These are phyloP conservation scores for Tolypocladium tundrense DNA, from an alignment of 2,329 filamentous ascomycete species.

Conservation along the genomic window DNA sequence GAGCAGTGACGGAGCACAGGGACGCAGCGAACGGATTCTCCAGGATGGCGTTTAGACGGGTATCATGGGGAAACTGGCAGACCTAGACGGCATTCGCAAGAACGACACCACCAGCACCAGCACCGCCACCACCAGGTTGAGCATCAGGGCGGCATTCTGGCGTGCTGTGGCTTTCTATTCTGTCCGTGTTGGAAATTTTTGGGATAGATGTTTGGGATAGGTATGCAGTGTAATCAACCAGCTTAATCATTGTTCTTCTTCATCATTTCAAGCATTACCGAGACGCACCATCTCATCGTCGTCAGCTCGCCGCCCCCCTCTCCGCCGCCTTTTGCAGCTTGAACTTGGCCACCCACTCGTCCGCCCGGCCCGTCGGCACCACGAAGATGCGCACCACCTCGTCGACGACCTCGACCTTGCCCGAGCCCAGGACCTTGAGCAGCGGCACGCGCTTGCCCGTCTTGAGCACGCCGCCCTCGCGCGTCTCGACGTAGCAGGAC, in stretches of 20 bases:
- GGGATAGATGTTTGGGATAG: background rate
- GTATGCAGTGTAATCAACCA: background rate
- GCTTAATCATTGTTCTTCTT: background rate
- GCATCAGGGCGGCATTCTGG: background rate
- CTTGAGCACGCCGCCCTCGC: slow-evolving; percentile 70
- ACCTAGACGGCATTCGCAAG: background rate
- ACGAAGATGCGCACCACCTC: slow-evolving; percentile 75
- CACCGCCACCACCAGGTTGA: background rate
- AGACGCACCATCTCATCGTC: slow-evolving; percentile 5
- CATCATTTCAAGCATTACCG: background rate
- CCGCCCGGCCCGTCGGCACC: slow-evolving; percentile 60
- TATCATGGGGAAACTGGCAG: background rate
- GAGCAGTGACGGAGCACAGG: too few species aligned
- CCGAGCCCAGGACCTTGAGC: slow-evolving; percentile 61
- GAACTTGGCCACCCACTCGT: slow-evolving; percentile 73
- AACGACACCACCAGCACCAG: background rate
- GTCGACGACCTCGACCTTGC: slow-evolving; percentile 80
- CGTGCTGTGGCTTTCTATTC: background rate
- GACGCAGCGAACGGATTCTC: too few species aligned
- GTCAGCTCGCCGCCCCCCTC: slow-evolving; percentile 13
- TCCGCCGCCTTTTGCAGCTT: slow-evolving; percentile 60
- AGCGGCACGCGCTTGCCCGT: slow-evolving; percentile 76
- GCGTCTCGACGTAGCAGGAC: slow-evolving; percentile 85
- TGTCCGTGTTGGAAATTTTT: background rate
- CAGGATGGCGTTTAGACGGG: background rate